Evolutionary conservation across 805 yeast species (phyloP).

Genomic region (Ogataea saltuana): DNA sequence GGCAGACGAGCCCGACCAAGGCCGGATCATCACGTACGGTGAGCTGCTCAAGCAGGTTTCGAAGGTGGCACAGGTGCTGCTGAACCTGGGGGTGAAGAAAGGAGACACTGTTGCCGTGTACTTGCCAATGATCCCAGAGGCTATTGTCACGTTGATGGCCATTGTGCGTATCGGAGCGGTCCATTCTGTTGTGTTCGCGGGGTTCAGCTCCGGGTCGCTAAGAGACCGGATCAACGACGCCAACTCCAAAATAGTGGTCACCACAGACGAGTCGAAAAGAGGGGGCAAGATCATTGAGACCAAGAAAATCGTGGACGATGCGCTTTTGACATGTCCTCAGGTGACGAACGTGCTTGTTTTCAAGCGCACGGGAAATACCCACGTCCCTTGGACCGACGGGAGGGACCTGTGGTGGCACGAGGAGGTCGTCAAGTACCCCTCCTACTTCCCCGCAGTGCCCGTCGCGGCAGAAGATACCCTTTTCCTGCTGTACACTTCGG

Average conservation of each 20-base stretch:
- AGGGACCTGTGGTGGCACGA: slow-evolving; percentile 81
- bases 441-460: slow-evolving; percentile 72
- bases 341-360: slow-evolving; percentile 71
- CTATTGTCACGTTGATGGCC: slow-evolving; percentile 73
- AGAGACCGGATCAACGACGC: slow-evolving; percentile 75
- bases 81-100: slow-evolving; percentile 65
- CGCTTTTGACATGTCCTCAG: slow-evolving; percentile 62
- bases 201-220: slow-evolving; percentile 72
- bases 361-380: slow-evolving; percentile 67
- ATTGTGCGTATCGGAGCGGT: slow-evolving; percentile 80
- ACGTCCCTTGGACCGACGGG: slow-evolving; percentile 48
- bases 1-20: slow-evolving; percentile 74
- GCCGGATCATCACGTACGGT: slow-evolving; percentile 63
- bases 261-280: slow-evolving; percentile 80
- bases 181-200: slow-evolving; percentile 85
- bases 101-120: slow-evolving; percentile 88
- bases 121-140: slow-evolving; percentile 85
- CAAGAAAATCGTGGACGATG: slow-evolving; percentile 82
- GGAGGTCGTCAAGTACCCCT: slow-evolving; percentile 63
- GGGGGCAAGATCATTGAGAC: slow-evolving; percentile 82
- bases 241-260: slow-evolving; percentile 67
- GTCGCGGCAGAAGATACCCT: slow-evolving; percentile 80
- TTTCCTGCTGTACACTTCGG: slow-evolving; percentile 80
- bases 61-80: slow-evolving; percentile 68
- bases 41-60: slow-evolving; percentile 71